Evolutionary conservation across 2,329 filamentous ascomycete species (phyloP), one percentile per base, ranked within the genome.

Genomic region (Botrytis medusae): DNA sequence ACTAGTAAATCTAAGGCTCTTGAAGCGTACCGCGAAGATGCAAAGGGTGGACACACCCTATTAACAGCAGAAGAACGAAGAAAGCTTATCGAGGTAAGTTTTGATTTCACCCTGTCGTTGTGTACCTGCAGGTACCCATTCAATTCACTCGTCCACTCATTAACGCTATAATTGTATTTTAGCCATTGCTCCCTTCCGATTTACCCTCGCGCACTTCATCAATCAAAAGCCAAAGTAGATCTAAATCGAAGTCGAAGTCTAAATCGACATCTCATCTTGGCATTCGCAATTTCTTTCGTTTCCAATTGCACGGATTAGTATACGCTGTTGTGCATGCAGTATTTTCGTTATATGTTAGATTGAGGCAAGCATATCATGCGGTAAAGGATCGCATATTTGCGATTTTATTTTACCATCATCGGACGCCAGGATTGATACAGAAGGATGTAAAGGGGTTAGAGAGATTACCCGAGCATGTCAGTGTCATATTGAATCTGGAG

Each of bases 351-450:
- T 97, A 96, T 82, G 91, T 98, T 77, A 92, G 94, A 75, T 83
- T 93, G 74, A 91, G 95, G 73, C 91, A 94, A 80, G 89, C 90
- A 72, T 96, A 94, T 84, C 92, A 95, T 81, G 89, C 91, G 14
- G 87, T 97, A 68, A 86, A 90, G 77, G 92, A 96, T 81, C 91
- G 93, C 74, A 85, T 95, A 76, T 89, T 94, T 71, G 93, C 93
- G 16, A 88, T 98, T 75, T 86, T 97, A 72, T 95, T 95, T 82
- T 96, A 99, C 84, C 97, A 99, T 84, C 96, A 99, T 83, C 93
- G 93, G 70, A 97, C 95, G 0, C 96, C 96, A 12, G 93, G 97
- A 81, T 90, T 97, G 80, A 97, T 99, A 78, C 90, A 92, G 79
- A 91, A 92, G 79, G 96, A 99, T 83, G 91, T 98, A 40, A 90